phyloP scores from a whole-genome alignment of 805 yeast genomes.

The baker's yeast (Saccharomyces cerevisiae) region DNA sequence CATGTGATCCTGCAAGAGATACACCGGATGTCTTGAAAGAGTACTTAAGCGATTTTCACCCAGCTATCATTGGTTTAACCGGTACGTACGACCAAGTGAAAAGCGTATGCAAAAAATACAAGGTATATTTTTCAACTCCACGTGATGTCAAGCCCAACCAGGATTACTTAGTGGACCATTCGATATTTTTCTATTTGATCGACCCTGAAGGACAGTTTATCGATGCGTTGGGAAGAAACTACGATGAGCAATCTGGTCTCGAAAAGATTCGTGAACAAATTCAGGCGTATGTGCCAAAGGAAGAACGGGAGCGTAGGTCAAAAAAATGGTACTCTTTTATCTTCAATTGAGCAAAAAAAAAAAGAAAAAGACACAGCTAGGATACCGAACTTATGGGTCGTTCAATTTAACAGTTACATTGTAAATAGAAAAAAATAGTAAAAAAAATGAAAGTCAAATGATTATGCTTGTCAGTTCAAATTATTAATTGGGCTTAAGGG shows the following conservation, averaged over 20 bases:
- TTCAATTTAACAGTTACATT: neutral
- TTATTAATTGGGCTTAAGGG: neutral
- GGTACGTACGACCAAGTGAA: constrained; percentile 84
- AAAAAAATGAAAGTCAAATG: neutral
- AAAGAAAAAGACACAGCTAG: neutral
- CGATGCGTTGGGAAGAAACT: constrained; percentile 90
- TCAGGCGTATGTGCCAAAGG: constrained; percentile 66
- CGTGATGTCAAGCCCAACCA: constrained; percentile 87
- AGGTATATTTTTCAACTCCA: constrained; percentile 97
- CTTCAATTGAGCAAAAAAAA: constrained; percentile 10
- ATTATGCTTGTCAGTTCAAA: neutral
- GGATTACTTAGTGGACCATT: constrained; percentile 92
- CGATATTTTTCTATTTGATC: constrained; percentile 92
- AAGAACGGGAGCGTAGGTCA: constrained; percentile 57
- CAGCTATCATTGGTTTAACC: constrained; percentile 79
- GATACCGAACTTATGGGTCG: neutral
- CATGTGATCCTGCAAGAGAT: constrained; percentile 96
- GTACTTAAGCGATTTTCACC: constrained; percentile 82
- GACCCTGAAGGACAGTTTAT: constrained; percentile 94
- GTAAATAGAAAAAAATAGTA: neutral
- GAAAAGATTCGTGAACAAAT: constrained; percentile 70
- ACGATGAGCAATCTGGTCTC: constrained; percentile 67
- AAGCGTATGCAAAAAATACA: constrained; percentile 71
- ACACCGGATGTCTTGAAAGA: constrained; percentile 73
- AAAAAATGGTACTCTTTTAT: constrained; percentile 45